Evolutionary conservation across 768 basidiomycete genomes (phyloP).

Genomic region (Boletus pseudo-olivaceus): DNA sequence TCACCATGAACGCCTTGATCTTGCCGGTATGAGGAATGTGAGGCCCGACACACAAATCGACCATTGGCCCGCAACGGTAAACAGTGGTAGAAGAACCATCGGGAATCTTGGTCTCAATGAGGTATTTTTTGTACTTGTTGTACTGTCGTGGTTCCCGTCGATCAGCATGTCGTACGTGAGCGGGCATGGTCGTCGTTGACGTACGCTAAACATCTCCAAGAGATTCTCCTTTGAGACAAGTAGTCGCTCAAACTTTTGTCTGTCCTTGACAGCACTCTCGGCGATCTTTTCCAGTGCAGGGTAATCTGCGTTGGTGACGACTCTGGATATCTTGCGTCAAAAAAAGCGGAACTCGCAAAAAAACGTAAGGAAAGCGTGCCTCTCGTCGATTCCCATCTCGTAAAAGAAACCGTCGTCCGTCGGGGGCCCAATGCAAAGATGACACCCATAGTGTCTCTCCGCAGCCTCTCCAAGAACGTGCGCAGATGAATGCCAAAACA

Average conservation of each 20-base stretch:
- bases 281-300: slow-evolving; percentile 84
- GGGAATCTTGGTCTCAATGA: slow-evolving; percentile 93
- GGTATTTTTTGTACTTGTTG: slow-evolving; percentile 96
- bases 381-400: slow-evolving; percentile 89
- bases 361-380: slow-evolving; percentile 37
- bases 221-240: slow-evolving; percentile 93
- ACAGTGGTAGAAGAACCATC: slow-evolving; percentile 97
- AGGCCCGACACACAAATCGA: slow-evolving; percentile 95
- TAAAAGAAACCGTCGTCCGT: slow-evolving; percentile 99
- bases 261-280: slow-evolving; percentile 89
- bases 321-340: slow-evolving; percentile 37
- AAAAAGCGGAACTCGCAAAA: background rate
- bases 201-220: slow-evolving; percentile 91
- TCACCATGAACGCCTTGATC: slow-evolving; percentile 96
- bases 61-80: slow-evolving; percentile 97
- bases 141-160: slow-evolving; percentile 54
- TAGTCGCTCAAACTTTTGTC: slow-evolving; percentile 94
- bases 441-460: slow-evolving; percentile 95
- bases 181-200: slow-evolving; percentile 25
- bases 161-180: background rate
- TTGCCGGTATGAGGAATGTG: slow-evolving; percentile 97
- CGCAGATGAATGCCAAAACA: slow-evolving; percentile 99
- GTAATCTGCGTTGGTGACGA: slow-evolving; percentile 80
- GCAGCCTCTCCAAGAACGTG: slow-evolving; percentile 97
- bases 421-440: slow-evolving; percentile 94